These are phyloP conservation scores for Thymus quinquecostatus DNA, from an alignment of 257 asterid species.

Conservation along the genomic window DNA sequence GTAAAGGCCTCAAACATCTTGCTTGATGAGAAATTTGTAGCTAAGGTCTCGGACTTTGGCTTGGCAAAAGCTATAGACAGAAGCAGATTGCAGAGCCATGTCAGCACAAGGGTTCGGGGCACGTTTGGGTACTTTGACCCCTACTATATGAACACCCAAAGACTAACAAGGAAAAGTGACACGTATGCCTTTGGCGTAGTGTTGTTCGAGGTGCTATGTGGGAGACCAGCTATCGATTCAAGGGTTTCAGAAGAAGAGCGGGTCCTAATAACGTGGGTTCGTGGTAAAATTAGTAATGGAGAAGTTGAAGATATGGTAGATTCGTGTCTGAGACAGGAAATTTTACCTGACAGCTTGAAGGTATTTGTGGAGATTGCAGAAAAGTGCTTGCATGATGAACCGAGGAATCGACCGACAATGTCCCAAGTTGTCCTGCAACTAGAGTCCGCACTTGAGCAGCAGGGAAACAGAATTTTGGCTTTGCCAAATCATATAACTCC, in stretches of 20 bases:
- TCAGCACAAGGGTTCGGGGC: slow-evolving; percentile 16
- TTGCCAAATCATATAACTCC: too few relatives aligned
- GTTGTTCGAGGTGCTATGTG: slow-evolving; percentile 54
- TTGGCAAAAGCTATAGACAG: slow-evolving; percentile 17
- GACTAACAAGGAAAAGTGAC: slow-evolving; percentile 5
- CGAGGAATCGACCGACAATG: slow-evolving; percentile 50
- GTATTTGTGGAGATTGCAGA: slow-evolving; percentile 43
- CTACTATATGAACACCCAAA: background rate
- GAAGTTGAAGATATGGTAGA: slow-evolving; percentile 44
- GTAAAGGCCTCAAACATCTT: background rate
- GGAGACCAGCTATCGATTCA: slow-evolving; percentile 54
- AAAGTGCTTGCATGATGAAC: slow-evolving; percentile 51
- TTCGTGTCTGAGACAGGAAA: slow-evolving; percentile 35
- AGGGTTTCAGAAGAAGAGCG: slow-evolving; percentile 40
- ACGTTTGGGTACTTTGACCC: slow-evolving; percentile 25
- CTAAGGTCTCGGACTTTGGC: slow-evolving; percentile 21
- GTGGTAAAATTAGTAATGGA: slow-evolving; percentile 43
- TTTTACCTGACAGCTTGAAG: slow-evolving; percentile 42
- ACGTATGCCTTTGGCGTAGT: slow-evolving; percentile 30
- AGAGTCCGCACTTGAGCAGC: slow-evolving; percentile 14
- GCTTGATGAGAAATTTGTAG: background rate
- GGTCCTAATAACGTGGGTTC: slow-evolving; percentile 48
- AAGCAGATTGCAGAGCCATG: slow-evolving; percentile 13
- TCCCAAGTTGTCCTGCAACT: slow-evolving; percentile 50
- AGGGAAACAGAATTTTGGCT: too few relatives aligned